A percentile compares a stretch with the other conserved stretches of the same genome.
Conservation (phyloP, 352 stramenopile species). For the Poterioochromonas sp. region DNA sequence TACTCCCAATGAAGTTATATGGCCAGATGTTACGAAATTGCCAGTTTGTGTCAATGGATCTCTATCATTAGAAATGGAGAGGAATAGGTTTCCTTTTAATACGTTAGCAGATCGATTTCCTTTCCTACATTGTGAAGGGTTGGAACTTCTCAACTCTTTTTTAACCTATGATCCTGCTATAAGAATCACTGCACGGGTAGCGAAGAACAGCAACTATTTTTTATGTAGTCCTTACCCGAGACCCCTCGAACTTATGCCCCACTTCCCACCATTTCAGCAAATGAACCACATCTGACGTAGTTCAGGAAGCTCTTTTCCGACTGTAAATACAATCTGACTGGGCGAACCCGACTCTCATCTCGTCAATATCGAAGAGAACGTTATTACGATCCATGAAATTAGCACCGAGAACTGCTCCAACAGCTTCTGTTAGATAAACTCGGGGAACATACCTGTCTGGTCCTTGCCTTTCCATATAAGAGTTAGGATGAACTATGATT, state of each 20-base stretch:
- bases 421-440: conserved; percentile 61
- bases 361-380: conserved; percentile 52
- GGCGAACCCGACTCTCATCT: neutral
- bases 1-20: conserved; percentile 1
- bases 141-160: conserved; percentile 59
- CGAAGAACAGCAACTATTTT: conserved; percentile 71
- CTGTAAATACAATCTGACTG: conserved; percentile 47
- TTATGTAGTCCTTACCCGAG: conserved; percentile 40
- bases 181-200: conserved; percentile 64
- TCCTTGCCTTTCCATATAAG: conserved; percentile 38
- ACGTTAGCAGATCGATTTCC: conserved; percentile 39
- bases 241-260: conserved; percentile 33
- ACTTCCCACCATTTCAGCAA: neutral
- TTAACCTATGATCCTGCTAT: conserved; percentile 67
- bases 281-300: no score
- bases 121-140: conserved; percentile 32
- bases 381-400: conserved; percentile 70
- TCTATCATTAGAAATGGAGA: neutral
- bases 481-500: neutral
- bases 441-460: conserved; percentile 50
- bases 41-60: neutral
- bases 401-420: conserved; percentile 56
- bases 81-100: conserved; percentile 28
- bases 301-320: no score
- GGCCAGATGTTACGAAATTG: neutral